phyloP scores from a whole-genome alignment of 1,139 yeast genomes.

The Meyerozyma carpophila region DNA sequence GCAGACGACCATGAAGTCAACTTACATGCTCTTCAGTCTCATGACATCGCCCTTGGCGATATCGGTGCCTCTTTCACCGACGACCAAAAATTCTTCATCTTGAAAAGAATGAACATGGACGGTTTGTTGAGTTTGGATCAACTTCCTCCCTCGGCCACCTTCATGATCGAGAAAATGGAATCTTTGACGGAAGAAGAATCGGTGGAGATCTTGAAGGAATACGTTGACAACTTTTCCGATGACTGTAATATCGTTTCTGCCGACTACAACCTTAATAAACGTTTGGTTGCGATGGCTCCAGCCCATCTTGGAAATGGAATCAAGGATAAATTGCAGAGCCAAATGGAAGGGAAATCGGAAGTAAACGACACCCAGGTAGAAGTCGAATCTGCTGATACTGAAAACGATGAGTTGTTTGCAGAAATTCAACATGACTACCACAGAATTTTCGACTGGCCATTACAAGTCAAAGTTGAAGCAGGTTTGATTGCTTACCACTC shows the following conservation, averaged over 20 bases:
- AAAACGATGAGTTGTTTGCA: not conserved
- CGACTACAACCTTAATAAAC: conserved; percentile 18
- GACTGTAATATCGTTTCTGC: conserved; percentile 47
- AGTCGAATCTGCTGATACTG: not conserved
- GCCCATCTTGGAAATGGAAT: not conserved
- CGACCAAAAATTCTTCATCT: conserved; percentile 22
- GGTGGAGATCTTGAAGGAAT: conserved; percentile 32
- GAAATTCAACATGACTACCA: not conserved
- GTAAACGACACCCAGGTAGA: conserved; percentile 1
- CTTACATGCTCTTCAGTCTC: conserved; percentile 10
- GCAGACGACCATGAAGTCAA: conserved; percentile 11
- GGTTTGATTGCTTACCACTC: conserved; percentile 45
- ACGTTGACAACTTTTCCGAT: conserved; percentile 33
- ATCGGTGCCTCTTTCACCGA: conserved; percentile 11
- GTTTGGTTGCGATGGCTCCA: conserved; percentile 5
- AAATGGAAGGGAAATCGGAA: conserved; percentile 1
- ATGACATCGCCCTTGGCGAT: conserved; percentile 5
- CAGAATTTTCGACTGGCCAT: conserved; percentile 10
- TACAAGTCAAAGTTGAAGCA: conserved; percentile 14
- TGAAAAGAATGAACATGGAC: conserved; percentile 22
- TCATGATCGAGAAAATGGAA: conserved; percentile 34
- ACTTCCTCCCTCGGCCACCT: conserved; percentile 28
- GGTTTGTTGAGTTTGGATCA: conserved; percentile 23
- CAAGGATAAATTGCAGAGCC: conserved; percentile 11
- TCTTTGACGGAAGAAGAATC: conserved; percentile 35